Evolutionary conservation across 306 rosid species (phyloP).

Genomic region (Luffa aegyptiaca): DNA sequence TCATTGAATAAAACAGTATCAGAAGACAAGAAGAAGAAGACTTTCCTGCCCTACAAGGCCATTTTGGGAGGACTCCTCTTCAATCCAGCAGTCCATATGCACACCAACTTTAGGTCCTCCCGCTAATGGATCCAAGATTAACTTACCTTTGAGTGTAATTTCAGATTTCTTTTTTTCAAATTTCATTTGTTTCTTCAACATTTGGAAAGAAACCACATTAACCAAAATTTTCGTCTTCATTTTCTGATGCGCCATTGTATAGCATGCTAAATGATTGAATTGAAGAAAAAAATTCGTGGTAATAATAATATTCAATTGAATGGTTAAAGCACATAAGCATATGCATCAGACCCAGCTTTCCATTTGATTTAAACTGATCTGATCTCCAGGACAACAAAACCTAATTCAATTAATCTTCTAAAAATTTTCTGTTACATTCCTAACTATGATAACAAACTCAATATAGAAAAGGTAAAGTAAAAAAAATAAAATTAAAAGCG

Average conservation of each 20-base stretch:
- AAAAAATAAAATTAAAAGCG: neutral
- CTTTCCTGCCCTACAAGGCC: conserved; percentile 83
- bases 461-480: neutral
- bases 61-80: conserved; percentile 60
- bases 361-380: neutral
- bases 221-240: neutral
- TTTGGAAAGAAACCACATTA: neutral
- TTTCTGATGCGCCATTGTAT: neutral
- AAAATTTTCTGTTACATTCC: neutral
- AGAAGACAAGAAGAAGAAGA: conserved; percentile 69
- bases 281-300: neutral
- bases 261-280: neutral
- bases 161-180: neutral
- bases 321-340: neutral
- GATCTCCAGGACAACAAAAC: neutral
- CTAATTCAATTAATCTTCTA: neutral
- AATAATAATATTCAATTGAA: neutral
- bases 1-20: conserved; percentile 55
- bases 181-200: neutral
- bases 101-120: conserved; percentile 39
- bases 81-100: conserved; percentile 33
- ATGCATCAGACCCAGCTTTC: neutral
- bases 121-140: conserved; percentile 17
- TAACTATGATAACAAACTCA: neutral
- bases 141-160: neutral